Base-by-base conservation (phyloP, 1,284 basidiomycete species). In the Porogramme epimiltina region DNA sequence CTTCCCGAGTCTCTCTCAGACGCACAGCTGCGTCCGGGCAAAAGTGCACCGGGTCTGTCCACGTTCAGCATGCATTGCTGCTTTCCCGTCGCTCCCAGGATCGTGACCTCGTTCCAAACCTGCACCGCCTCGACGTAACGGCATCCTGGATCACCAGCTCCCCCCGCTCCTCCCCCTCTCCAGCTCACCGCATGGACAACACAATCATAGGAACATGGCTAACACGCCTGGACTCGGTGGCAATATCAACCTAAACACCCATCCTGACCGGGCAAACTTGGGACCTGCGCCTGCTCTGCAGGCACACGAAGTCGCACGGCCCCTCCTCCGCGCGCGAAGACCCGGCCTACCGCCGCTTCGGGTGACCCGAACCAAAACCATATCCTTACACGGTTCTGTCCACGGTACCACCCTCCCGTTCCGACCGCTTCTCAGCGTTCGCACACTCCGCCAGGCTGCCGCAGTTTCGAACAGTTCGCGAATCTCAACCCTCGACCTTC, bases 351-450 rank as follows among this genome's bases (percentile, higher is more conserved):
- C 52, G 42, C 37, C 28, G 23, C 11, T 15, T 44, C 52, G 57
- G 57, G 52, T 42, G 52, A 16, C 46, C 52, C 54, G 49, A 45
- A 40, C 49, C 44, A 46, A 51, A 49, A 33, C 24, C 19, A 55
- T 55, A 24, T 51, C 54, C 47, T 39, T 49, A 44, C 57, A 25
- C 47, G 54, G 54, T 49, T 51, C 55, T 49, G 40, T 59, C 48
- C 48, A 55, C 54, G 50, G 47, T 42, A 52, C 51, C 51, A 28
- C 41, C 31, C 51, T 36, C 49, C 36, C 45, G 45, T 42, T 42
- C 47, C 48, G 41, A 41, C 39, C 23, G 20, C 37, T 45, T 43
- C 45, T 18, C 34, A 16, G 5, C 34, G 34, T 18, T 37, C 34
- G 34, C 34, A 18, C 34, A 37, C 34, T 16, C 34, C 9, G 5